A percentile compares a stretch with the other conserved stretches of the same genome.
These are phyloP conservation scores for Infundibulicybe gibba DNA, from an alignment of 768 basidiomycete genomes.

Conservation along the genomic window DNA sequence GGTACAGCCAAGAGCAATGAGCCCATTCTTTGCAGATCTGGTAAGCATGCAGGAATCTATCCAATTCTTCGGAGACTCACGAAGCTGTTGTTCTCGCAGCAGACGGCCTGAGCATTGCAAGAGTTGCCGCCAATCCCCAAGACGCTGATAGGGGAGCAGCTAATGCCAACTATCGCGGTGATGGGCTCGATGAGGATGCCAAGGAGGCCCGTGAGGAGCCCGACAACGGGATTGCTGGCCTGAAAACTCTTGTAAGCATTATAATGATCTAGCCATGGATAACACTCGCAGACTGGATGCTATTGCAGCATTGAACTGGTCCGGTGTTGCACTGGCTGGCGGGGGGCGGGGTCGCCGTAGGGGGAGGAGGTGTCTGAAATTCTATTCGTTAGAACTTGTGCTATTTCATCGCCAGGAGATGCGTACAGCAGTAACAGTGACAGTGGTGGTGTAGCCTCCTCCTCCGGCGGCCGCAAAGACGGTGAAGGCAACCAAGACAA, in stretches of 20 bases:
- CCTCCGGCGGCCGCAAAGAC: slow-evolving; percentile 18
- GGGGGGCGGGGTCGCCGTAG: not conserved
- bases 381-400: not conserved
- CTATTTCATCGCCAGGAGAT: not conserved
- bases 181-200: not conserved
- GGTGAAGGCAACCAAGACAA: slow-evolving; percentile 17
- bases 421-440: not conserved
- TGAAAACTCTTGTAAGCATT: slow-evolving; percentile 1
- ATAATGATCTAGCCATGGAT: not conserved
- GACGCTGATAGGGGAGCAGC: not conserved
- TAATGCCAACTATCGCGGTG: not conserved
- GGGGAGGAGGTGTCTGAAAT: not conserved
- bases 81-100: slow-evolving; percentile 15
- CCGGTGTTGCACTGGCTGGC: slow-evolving; percentile 6
- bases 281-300: not conserved
- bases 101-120: slow-evolving; percentile 10
- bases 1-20: slow-evolving; percentile 12
- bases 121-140: not conserved
- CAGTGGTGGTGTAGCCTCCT: slow-evolving; percentile 11
- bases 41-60: not conserved
- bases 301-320: slow-evolving; percentile 6
- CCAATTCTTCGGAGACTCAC: not conserved
- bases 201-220: not conserved
- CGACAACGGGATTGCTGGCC: no score
- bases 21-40: slow-evolving; percentile 5